Evolutionary conservation across 305 asterid genomes (phyloP).

Genomic region (Fraxinus ornus): DNA sequence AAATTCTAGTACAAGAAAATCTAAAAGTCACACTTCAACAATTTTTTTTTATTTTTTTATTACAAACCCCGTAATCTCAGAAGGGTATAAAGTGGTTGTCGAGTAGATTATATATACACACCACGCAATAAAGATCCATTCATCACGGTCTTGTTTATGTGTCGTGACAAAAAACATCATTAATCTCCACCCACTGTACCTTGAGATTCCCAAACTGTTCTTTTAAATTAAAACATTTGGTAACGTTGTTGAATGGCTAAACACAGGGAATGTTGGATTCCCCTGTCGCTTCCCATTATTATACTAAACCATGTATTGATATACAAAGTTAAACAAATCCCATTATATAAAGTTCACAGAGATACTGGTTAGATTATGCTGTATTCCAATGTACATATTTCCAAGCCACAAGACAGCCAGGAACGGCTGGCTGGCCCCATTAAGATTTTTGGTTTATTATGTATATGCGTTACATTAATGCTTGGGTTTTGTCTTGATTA

Average conservation of each 20-base stretch:
- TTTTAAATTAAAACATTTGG: conserved; percentile 35
- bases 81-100: neutral
- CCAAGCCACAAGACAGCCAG: conserved; percentile 44
- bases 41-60: neutral
- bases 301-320: neutral
- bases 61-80: neutral
- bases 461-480: neutral
- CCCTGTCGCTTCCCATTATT: conserved; percentile 29
- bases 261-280: conserved; percentile 93
- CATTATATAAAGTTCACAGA: conserved; percentile 36
- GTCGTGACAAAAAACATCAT: conserved; percentile 48
- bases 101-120: neutral
- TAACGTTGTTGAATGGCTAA: conserved; percentile 76
- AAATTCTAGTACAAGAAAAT: neutral
- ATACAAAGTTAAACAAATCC: conserved; percentile 13
- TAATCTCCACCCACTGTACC: conserved; percentile 25
- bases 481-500: neutral
- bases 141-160: conserved; percentile 14
- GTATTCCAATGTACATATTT: conserved; percentile 29
- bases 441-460: conserved; percentile 18
- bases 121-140: neutral
- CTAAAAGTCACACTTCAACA: neutral
- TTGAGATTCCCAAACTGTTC: conserved; percentile 70
- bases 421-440: conserved; percentile 42
- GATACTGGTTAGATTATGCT: conserved; percentile 53